Evolutionary conservation across 2,329 filamentous ascomycete genomes (phyloP), one percentile per base, ranked within the genome.

Genomic region (Beauveria brongniartii): DNA sequence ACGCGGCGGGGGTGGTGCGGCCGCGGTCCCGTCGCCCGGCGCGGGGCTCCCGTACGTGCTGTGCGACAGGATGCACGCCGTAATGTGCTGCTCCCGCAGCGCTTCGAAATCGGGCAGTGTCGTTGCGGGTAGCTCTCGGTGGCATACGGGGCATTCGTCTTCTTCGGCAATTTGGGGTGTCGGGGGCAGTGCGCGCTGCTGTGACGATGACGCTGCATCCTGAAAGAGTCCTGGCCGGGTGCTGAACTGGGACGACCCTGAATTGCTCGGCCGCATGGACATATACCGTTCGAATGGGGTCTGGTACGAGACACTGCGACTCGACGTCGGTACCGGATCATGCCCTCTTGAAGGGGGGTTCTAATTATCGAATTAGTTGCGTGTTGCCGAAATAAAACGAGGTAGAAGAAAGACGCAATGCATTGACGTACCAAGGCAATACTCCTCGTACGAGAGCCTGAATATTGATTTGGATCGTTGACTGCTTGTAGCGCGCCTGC

Each of bases 111-210:
- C 78, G 2, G 78, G 71, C 2, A 86, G 75, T 5, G 70, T 71
- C 20, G 78, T 76, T 2, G 83, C 80, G 0, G 89, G 88, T 3
- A 92, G 78, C 72, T 91, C 88, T 43, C 78, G 74, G 68, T 90
- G 88, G 67, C 90, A 93, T 50, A 92, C 82, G 0, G 89, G 89
- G 64, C 90, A 93, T 67, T 91, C 87, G 69, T 92, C 89, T 69
- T 92, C 89, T 70, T 92, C 90, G 6, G 80, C 77, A 67, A 82
- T 79, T 61, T 81, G 82, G 1, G 76, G 79, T 12, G 77, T 78
- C 4, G 74, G 77, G 1, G 74, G 77, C 43, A 73, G 68, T 30
- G 72, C 74, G 26, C 73, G 76, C 44, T 71, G 75, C 20, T 71
- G 68, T 4, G 73, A 72, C 2, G 75, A 75, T 3, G 76, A 72